These are phyloP conservation scores for Cicer pinnatifidum DNA, from an alignment of 306 rosid genomes.

Conservation along the genomic window DNA sequence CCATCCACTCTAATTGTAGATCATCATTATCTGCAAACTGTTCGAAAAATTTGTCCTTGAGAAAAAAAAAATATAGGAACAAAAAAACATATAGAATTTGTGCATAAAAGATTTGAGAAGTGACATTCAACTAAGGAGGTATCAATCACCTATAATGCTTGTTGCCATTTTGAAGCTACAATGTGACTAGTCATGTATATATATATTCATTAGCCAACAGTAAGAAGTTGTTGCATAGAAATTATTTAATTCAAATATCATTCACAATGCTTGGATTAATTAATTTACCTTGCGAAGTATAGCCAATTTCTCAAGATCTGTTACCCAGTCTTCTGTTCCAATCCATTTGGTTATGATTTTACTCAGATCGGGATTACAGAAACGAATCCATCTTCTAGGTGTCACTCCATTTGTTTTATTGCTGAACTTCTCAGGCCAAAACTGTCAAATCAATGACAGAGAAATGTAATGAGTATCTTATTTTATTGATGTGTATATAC, in stretches of 20 bases:
- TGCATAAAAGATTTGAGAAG: neutral
- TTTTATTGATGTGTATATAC: constrained; percentile 28
- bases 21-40: constrained; percentile 84
- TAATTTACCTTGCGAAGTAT: constrained; percentile 54
- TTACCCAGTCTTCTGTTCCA: constrained; percentile 78
- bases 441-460: constrained; percentile 53
- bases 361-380: constrained; percentile 88
- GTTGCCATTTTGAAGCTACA: constrained; percentile 7
- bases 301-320: constrained; percentile 54
- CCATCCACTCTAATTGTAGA: constrained; percentile 83
- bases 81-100: constrained; percentile 15
- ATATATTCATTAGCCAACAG: constrained; percentile 1
- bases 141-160: constrained; percentile 31
- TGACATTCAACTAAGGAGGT: constrained; percentile 22
- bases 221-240: neutral
- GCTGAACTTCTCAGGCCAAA: constrained; percentile 94
- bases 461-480: constrained; percentile 36
- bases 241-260: constrained; percentile 19
- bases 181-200: constrained; percentile 1
- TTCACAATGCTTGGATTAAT: constrained; percentile 23
- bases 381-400: constrained; percentile 95
- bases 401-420: constrained; percentile 98
- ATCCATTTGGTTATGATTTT: constrained; percentile 74
- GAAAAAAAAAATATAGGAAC: constrained; percentile 1
- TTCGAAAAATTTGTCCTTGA: neutral